Percentiles rank a stretch among this genome's conserved stretches.
Evolutionary conservation across 495 filamentous ascomycete species (phyloP).

Genomic region (Tetracladium marchalianum): DNA sequence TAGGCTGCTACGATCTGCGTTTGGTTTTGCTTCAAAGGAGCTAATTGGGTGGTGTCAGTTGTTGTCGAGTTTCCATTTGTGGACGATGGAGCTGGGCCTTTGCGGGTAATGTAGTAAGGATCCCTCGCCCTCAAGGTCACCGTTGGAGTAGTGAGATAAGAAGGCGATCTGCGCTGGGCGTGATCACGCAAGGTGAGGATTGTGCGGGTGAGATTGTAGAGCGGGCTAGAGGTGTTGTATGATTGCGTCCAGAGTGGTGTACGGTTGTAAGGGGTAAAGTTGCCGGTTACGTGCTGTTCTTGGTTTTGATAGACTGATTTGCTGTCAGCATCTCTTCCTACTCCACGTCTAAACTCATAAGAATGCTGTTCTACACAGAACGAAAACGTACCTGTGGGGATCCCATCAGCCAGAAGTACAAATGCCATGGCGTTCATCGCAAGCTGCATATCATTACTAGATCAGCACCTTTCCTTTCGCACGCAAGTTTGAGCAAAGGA

Average conservation of each 20-base stretch:
- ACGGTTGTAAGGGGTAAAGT: conserved; percentile 23
- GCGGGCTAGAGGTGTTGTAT: conserved; percentile 1
- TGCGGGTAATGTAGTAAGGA: conserved; percentile 19
- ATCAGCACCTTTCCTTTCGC: not conserved
- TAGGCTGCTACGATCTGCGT: too few relatives aligned
- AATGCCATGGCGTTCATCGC: conserved; percentile 63
- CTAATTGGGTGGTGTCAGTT: too few relatives aligned
- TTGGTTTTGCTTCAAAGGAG: too few relatives aligned
- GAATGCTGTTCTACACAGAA: not conserved
- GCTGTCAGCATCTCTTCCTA: not conserved
- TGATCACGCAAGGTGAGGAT: conserved; percentile 51
- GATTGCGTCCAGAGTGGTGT: not conserved
- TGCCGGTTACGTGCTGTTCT: conserved; percentile 59
- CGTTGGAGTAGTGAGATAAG: conserved; percentile 28
- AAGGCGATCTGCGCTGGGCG: conserved; percentile 32
- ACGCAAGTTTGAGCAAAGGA: not conserved
- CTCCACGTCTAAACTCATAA: too few relatives aligned
- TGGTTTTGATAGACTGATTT: conserved; percentile 52
- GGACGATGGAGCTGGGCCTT: conserved; percentile 38
- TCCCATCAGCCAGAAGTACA: conserved; percentile 59
- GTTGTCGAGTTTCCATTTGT: conserved; percentile 46
- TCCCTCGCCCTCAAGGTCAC: too few relatives aligned
- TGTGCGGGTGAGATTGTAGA: conserved; percentile 29
- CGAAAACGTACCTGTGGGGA: conserved; percentile 38
- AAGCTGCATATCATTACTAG: conserved; percentile 37